A percentile compares a stretch with the other conserved stretches of the same genome.
These are phyloP conservation scores for Pseudognaphalium luteoalbum DNA, from an alignment of 129 eudicot genomes.

Conservation along the genomic window DNA sequence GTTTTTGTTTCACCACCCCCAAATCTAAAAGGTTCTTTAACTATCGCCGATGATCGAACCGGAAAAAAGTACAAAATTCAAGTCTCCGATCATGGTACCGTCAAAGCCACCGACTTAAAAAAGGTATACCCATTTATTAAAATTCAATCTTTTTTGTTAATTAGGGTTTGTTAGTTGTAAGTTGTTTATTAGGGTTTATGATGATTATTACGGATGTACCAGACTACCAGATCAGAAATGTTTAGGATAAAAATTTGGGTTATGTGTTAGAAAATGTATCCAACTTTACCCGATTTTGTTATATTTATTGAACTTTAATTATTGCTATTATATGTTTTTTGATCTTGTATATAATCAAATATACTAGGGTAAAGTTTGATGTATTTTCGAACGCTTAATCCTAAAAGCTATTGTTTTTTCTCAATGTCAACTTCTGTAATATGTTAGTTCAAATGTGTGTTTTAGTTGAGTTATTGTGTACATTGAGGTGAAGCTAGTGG, in stretches of 20 bases:
- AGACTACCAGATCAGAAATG: not conserved
- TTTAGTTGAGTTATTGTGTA: not conserved
- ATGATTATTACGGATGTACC: not conserved
- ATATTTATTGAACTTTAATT: too few species aligned
- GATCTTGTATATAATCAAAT: too few species aligned
- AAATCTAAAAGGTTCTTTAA: constrained; percentile 56
- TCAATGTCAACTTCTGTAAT: too few species aligned
- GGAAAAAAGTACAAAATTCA: constrained; percentile 73
- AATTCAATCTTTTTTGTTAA: not conserved
- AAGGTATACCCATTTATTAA: constrained; percentile 46
- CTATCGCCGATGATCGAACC: constrained; percentile 76
- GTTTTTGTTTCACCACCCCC: constrained; percentile 63
- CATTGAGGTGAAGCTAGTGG: constrained; percentile 1
- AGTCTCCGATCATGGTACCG: constrained; percentile 79
- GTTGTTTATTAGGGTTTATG: not conserved
- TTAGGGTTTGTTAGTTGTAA: not conserved
- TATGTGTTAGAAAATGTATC: too few species aligned
- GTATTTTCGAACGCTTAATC: too few species aligned
- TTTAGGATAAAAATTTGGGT: not conserved
- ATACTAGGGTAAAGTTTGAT: too few species aligned
- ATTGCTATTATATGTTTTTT: too few species aligned
- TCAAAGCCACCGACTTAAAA: constrained; percentile 87
- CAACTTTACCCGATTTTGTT: too few species aligned
- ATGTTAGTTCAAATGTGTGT: not conserved
- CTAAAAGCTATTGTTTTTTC: too few species aligned